phyloP scores from a whole-genome alignment of 1,284 basidiomycete genomes.

The Ganoderma lucidum region DNA sequence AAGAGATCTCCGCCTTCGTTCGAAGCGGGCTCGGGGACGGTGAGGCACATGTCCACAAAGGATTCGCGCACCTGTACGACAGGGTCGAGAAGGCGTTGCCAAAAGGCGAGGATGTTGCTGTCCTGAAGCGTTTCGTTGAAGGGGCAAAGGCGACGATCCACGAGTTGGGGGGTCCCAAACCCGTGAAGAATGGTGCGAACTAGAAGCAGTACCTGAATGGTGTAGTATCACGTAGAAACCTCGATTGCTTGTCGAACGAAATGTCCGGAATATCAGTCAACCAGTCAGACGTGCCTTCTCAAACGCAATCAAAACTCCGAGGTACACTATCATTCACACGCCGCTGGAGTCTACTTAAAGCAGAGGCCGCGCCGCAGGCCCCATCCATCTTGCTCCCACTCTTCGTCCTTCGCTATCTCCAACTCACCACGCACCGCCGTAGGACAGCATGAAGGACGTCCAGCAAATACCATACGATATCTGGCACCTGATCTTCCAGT shows the following conservation, averaged over 20 bases:
- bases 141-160: slow-evolving; percentile 43
- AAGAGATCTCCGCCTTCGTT: slow-evolving; percentile 65
- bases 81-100: slow-evolving; percentile 51
- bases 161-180: not conserved
- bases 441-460: slow-evolving; percentile 4
- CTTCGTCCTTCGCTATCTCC: not conserved
- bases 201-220: not conserved
- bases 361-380: not conserved
- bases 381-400: slow-evolving; percentile 4
- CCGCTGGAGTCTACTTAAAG: slow-evolving; percentile 7
- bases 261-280: not conserved
- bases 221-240: slow-evolving; percentile 5
- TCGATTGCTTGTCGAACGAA: not conserved
- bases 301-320: slow-evolving; percentile 7
- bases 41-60: slow-evolving; percentile 55
- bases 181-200: slow-evolving; percentile 2
- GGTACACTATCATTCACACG: slow-evolving; percentile 8
- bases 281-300: not conserved
- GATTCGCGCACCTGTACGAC: slow-evolving; percentile 55
- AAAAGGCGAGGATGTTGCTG: slow-evolving; percentile 47
- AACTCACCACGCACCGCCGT: not conserved
- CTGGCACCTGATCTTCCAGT: slow-evolving; percentile 29
- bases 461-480: slow-evolving; percentile 26
- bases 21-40: slow-evolving; percentile 43
- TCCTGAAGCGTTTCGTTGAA: slow-evolving; percentile 55